These are phyloP conservation scores for Phaffomyces opuntiae DNA, from an alignment of 805 yeast species.

Conservation along the genomic window DNA sequence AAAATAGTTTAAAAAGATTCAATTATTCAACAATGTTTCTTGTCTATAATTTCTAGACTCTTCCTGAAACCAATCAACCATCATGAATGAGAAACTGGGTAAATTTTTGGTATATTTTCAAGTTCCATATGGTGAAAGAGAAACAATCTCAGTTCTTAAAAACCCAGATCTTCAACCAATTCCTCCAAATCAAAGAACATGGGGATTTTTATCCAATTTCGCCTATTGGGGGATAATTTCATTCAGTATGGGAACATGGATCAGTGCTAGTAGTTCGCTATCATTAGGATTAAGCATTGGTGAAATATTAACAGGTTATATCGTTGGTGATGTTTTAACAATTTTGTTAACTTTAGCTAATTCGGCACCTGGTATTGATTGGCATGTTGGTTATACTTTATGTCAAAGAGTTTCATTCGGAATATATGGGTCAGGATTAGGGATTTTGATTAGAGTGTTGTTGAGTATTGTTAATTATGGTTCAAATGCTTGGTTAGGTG, in stretches of 20 bases:
- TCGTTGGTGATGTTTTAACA: conserved; percentile 40
- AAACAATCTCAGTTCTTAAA: conserved; percentile 6
- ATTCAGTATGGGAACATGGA: conserved; percentile 39
- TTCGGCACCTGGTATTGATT: conserved; percentile 41
- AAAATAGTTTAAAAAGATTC: too few species aligned
- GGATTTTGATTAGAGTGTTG: conserved; percentile 34
- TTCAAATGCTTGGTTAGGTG: conserved; percentile 40
- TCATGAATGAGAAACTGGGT: neutral
- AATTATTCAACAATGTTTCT: too few species aligned
- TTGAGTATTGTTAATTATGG: conserved; percentile 43
- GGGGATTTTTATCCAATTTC: conserved; percentile 35
- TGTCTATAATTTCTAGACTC: neutral
- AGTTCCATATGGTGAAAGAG: conserved; percentile 5
- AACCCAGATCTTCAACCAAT: conserved; percentile 13
- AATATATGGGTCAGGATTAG: conserved; percentile 35
- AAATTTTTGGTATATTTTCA: neutral
- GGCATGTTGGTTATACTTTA: conserved; percentile 42
- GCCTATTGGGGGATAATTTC: conserved; percentile 41
- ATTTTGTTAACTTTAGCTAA: conserved; percentile 37
- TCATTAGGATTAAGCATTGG: conserved; percentile 38
- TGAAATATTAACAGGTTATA: conserved; percentile 36
- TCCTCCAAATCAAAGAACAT: conserved; percentile 23
- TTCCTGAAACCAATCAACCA: neutral
- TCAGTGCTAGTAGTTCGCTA: conserved; percentile 38
- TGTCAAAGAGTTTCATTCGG: conserved; percentile 42